These are phyloP conservation scores for Nannochloropsis gaditana DNA, from an alignment of 108 stramenopile species.

Conservation along the genomic window DNA sequence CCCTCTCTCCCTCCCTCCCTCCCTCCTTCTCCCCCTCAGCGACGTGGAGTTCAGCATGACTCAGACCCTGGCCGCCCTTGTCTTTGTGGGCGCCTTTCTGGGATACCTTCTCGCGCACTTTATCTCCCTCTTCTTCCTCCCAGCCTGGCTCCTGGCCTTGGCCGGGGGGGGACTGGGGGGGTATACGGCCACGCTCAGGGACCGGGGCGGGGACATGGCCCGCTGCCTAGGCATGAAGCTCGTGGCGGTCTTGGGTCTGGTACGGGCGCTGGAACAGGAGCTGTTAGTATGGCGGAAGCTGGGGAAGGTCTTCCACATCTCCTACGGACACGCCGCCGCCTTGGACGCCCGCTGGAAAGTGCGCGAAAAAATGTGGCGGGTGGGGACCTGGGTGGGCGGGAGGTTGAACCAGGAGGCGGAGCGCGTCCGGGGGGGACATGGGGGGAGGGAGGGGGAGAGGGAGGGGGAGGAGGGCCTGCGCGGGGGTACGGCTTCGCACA, in stretches of 20 bases:
- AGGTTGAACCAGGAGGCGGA: not conserved
- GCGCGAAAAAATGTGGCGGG: not conserved
- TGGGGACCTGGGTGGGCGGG: constrained; percentile 6
- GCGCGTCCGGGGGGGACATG: not conserved
- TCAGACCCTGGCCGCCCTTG: not conserved
- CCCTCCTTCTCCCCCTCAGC: not conserved
- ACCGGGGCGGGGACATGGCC: not conserved
- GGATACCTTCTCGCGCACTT: not conserved
- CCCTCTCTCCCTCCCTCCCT: not conserved
- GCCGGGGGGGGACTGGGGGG: not conserved
- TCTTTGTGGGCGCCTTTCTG: not conserved
- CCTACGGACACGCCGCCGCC: not conserved
- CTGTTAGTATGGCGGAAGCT: not conserved
- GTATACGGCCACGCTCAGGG: not conserved
- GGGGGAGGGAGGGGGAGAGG: not conserved
- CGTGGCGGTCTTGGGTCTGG: constrained; percentile 37
- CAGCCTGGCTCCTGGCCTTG: constrained; percentile 4
- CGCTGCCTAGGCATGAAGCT: constrained; percentile 32
- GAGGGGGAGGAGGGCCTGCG: not conserved
- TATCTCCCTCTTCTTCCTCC: constrained; percentile 18
- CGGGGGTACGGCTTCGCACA: not conserved
- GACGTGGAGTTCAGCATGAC: constrained; percentile 17
- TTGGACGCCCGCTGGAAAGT: not conserved
- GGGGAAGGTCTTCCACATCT: not conserved
- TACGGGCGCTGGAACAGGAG: constrained; percentile 18